Percentiles rank a stretch among this genome's conserved stretches.
Conservation (phyloP, 108 stramenopile species). For the Seminavis robusta region DNA sequence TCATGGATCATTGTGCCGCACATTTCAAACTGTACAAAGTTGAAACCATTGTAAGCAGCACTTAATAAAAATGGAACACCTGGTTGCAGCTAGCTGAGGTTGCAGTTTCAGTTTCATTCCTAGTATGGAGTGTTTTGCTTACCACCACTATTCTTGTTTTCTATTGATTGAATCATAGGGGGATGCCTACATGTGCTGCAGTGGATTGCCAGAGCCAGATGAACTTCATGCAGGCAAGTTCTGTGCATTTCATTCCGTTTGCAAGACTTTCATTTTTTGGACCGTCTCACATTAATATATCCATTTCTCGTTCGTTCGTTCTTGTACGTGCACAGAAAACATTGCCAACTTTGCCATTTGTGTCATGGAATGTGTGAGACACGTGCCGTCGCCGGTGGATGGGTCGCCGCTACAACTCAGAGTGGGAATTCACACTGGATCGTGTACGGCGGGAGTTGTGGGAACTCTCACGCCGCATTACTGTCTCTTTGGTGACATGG, state of each 20-base stretch:
- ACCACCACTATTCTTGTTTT: too few species aligned
- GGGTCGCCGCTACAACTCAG: constrained; percentile 15
- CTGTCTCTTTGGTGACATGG: constrained; percentile 32
- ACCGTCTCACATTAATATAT: too few species aligned
- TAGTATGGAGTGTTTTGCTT: too few species aligned
- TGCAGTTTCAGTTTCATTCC: too few species aligned
- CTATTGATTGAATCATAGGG: too few species aligned
- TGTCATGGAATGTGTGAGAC: constrained; percentile 24
- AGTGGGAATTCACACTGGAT: constrained; percentile 40
- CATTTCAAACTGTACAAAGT: constrained; percentile 35
- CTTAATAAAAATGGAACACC: too few species aligned
- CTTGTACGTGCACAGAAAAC: constrained; percentile 30
- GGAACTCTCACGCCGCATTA: constrained; percentile 30
- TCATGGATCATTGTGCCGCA: constrained; percentile 32
- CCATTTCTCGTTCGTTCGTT: too few species aligned
- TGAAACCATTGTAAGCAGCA: too few species aligned
- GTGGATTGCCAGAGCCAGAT: constrained; percentile 30
- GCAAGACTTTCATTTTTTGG: too few species aligned
- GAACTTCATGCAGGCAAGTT: constrained; percentile 35
- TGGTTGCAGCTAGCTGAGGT: too few species aligned
- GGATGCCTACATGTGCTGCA: constrained; percentile 14
- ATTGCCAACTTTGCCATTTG: constrained; percentile 44
- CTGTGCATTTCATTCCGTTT: too few species aligned
- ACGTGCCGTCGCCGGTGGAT: constrained; percentile 24
- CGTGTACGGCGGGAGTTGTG: constrained; percentile 29